phyloP scores from a whole-genome alignment of 2,329 filamentous ascomycete species.

The Sclerotinia borealis region DNA sequence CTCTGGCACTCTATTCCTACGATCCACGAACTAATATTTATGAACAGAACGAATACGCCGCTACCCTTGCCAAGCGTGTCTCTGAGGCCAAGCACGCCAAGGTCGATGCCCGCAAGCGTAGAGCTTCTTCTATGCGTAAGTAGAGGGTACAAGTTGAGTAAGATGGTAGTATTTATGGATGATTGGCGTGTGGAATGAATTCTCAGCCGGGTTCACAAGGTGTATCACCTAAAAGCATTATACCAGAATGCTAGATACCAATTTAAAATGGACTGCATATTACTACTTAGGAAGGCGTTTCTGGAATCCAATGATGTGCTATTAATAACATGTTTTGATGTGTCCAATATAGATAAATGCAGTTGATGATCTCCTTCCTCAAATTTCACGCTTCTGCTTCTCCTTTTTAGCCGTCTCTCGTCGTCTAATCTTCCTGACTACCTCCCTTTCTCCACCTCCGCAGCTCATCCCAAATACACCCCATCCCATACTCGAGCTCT shows the following conservation, averaged over 20 bases:
- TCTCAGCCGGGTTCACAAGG: conserved; percentile 8
- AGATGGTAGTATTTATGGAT: conserved; percentile 8
- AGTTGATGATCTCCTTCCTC: neutral
- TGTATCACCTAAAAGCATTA: conserved; percentile 10
- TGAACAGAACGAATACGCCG: conserved; percentile 85
- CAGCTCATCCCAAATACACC: neutral
- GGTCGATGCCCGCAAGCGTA: conserved; percentile 91
- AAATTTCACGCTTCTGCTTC: neutral
- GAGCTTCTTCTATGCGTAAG: conserved; percentile 92
- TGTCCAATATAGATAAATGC: neutral
- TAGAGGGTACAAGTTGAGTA: conserved; percentile 39
- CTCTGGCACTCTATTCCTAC: neutral
- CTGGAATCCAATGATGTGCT: conserved; percentile 9
- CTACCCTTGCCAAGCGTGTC: conserved; percentile 95
- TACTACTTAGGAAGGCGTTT: conserved; percentile 13
- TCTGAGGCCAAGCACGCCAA: conserved; percentile 92
- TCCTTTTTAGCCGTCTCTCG: neutral
- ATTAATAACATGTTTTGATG: conserved; percentile 1
- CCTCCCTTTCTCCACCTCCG: neutral
- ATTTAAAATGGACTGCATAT: conserved; percentile 11
- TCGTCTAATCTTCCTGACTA: no score
- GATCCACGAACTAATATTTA: neutral
- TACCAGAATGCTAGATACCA: conserved; percentile 12
- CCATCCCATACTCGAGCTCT: no score
- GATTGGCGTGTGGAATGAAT: conserved; percentile 9